Evolutionary conservation across 768 basidiomycete species (phyloP).

Genomic region (Tulasnella sp.): DNA sequence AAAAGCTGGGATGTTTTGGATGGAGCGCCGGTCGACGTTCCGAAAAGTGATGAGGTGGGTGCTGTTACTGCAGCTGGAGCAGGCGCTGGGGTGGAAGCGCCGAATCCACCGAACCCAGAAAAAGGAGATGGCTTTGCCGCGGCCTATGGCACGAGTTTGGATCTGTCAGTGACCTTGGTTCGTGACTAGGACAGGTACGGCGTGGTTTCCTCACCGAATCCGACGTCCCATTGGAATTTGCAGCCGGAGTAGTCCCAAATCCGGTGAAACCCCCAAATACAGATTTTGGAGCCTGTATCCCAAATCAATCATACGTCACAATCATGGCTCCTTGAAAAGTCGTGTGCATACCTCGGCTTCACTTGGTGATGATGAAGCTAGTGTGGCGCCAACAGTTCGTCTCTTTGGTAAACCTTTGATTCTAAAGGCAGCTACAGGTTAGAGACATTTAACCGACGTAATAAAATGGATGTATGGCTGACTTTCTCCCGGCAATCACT

Average conservation of each 20-base stretch:
- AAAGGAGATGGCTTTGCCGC: constrained; percentile 9
- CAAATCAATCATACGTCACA: background rate
- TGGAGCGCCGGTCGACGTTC: background rate
- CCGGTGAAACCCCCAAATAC: constrained; percentile 22
- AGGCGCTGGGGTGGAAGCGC: background rate
- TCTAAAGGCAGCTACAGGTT: constrained; percentile 12
- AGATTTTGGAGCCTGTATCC: background rate
- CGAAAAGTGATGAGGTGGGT: background rate
- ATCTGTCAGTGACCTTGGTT: background rate
- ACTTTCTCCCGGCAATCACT: constrained; percentile 22
- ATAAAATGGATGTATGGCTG: background rate
- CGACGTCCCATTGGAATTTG: background rate
- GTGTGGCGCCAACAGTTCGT: background rate
- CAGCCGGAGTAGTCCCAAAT: constrained; percentile 4
- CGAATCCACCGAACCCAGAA: constrained; percentile 11
- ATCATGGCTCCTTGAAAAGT: background rate
- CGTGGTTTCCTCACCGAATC: constrained; percentile 15
- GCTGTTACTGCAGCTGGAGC: background rate
- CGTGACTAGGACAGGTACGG: background rate
- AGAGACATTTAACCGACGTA: background rate
- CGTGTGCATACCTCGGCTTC: constrained; percentile 6
- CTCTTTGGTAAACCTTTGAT: constrained; percentile 29
- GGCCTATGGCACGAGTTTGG: constrained; percentile 4
- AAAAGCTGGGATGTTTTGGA: constrained; percentile 25
- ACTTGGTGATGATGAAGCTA: background rate